phyloP scores from a whole-genome alignment of 1,139 yeast genomes.

The Lodderomyces theae region DNA sequence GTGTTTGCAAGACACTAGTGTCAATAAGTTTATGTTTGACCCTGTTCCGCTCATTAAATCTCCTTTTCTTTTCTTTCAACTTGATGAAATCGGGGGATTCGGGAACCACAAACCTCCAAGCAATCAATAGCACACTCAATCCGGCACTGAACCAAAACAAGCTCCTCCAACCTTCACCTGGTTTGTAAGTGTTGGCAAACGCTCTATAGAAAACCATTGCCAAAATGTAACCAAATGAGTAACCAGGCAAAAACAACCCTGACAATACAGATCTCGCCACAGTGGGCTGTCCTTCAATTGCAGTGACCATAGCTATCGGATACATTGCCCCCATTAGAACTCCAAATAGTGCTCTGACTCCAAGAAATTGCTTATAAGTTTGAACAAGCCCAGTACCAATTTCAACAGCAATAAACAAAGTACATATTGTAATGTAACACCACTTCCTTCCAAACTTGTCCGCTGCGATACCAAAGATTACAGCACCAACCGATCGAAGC shows the following conservation, averaged over 20 bases:
- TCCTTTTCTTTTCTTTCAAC: conserved; percentile 18
- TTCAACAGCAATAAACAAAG: conserved; percentile 56
- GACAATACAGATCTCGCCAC: conserved; percentile 35
- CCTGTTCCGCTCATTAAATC: conserved; percentile 11
- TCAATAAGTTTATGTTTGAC: conserved; percentile 12
- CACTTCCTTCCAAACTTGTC: conserved; percentile 73
- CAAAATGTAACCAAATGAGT: conserved; percentile 37
- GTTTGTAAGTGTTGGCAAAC: conserved; percentile 62
- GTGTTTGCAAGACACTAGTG: conserved; percentile 18
- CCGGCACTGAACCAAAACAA: conserved; percentile 82
- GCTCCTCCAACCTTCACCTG: conserved; percentile 60
- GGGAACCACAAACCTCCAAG: conserved; percentile 33
- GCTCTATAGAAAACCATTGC: conserved; percentile 38
- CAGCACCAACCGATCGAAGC: conserved; percentile 76
- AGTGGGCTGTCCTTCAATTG: conserved; percentile 37
- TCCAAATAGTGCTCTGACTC: conserved; percentile 47
- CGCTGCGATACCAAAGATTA: conserved; percentile 62
- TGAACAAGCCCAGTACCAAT: conserved; percentile 71
- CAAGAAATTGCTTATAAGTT: conserved; percentile 63
- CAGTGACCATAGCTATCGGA: conserved; percentile 30
- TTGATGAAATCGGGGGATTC: conserved; percentile 30
- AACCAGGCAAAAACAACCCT: conserved; percentile 41
- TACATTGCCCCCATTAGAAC: conserved; percentile 41
- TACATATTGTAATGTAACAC: conserved; percentile 58
- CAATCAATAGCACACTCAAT: conserved; percentile 31